Conservation (phyloP, 257 asterid genomes). For the Nicotiana tabacum region DNA sequence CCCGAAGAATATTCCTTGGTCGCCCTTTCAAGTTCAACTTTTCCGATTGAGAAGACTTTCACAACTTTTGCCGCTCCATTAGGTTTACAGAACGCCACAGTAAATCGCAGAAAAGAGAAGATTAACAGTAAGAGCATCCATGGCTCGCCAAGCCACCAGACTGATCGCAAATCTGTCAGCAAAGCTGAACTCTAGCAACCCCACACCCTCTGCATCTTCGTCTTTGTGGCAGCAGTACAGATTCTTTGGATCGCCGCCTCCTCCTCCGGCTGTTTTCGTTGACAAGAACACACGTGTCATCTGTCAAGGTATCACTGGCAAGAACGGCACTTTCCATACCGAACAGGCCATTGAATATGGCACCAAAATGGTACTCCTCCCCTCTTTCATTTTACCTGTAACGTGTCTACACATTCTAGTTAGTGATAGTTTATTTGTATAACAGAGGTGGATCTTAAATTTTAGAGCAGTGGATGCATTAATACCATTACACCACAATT, state of each 20-base stretch:
- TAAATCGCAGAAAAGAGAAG: neutral
- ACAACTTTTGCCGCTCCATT: neutral
- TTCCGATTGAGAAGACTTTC: neutral
- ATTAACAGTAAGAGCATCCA: neutral
- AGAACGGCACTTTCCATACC: constrained; percentile 90
- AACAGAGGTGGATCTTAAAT: neutral
- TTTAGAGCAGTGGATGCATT: neutral
- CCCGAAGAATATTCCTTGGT: constrained; percentile 3
- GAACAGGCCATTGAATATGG: constrained; percentile 97
- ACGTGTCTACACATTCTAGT: no score
- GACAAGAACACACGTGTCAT: constrained; percentile 95
- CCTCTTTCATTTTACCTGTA: neutral
- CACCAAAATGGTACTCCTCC: constrained; percentile 63
- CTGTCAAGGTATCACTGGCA: constrained; percentile 96
- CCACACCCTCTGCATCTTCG: constrained; percentile 20
- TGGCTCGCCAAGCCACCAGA: constrained; percentile 71
- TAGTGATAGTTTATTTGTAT: neutral
- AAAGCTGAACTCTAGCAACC: constrained; percentile 25
- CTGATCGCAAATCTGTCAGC: constrained; percentile 53
- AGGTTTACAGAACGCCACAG: neutral
- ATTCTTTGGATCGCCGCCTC: constrained; percentile 72
- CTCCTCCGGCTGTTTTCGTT: constrained; percentile 83
- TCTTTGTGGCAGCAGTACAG: constrained; percentile 46
- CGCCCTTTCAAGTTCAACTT: neutral
- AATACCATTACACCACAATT: neutral